phyloP scores from a whole-genome alignment of 164 flowering plant species.

The Tetrastigma voinierianum region DNA sequence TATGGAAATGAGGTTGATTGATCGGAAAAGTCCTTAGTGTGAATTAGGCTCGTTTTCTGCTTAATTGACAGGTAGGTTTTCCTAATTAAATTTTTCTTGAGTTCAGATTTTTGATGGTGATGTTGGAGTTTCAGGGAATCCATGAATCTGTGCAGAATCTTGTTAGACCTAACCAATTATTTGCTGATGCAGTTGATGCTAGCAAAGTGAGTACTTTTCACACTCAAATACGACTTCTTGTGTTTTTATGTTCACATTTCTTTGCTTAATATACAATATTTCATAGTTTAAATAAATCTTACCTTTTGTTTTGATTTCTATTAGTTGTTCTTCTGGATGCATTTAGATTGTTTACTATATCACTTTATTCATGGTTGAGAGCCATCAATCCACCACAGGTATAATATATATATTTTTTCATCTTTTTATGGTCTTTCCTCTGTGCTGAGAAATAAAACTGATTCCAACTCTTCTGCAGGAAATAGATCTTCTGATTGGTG shows the following conservation, averaged over 20 bases:
- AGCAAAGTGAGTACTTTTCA: constrained; percentile 62
- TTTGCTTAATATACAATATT: too few relatives aligned
- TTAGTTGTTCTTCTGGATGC: not conserved
- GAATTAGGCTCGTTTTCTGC: constrained; percentile 80
- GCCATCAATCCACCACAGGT: too few relatives aligned
- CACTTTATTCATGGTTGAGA: too few relatives aligned
- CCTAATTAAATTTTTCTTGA: not conserved
- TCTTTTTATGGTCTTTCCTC: not conserved
- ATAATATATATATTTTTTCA: too few relatives aligned
- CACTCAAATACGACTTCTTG: not conserved
- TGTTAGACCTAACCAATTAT: constrained; percentile 62
- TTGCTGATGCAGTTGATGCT: constrained; percentile 95
- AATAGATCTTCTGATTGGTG: constrained; percentile 96
- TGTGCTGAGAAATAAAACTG: not conserved
- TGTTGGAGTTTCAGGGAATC: constrained; percentile 55
- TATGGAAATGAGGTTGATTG: too few relatives aligned
- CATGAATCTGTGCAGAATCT: constrained; percentile 72
- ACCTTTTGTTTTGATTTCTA: not conserved
- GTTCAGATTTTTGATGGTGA: not conserved
- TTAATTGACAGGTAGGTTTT: constrained; percentile 68
- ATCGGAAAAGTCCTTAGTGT: too few relatives aligned
- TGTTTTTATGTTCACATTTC: too few relatives aligned
- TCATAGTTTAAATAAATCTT: not conserved
- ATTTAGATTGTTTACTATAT: not conserved
- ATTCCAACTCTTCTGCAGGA: constrained; percentile 49